Evolutionary conservation across 208 protist genomes (phyloP), one percentile per base, ranked within the genome.

Genomic region (Borovskyia barvae): DNA sequence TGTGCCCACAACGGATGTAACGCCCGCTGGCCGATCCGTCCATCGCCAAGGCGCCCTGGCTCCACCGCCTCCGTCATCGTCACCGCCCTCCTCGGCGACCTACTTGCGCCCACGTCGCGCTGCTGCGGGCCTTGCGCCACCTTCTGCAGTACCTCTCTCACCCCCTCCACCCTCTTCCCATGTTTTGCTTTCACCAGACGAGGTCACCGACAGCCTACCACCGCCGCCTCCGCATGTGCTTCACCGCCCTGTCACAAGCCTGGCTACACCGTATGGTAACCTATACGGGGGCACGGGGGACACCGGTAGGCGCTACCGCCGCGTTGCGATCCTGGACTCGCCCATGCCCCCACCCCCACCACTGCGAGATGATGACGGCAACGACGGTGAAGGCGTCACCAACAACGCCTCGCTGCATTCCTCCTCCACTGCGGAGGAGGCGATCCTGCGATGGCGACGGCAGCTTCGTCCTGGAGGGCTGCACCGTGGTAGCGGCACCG

Each of bases 121-220:
- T 19, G 4, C 47, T 14, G 30, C 39, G 2, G 54, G 54, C 2
- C 42, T 60, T 9, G 39, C 39, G 0, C 50, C 54, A 2, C 54
- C 54, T 2, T 29, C 54, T 0, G 39, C 42, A 6, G 15, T 32
- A 4, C 36, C 8, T 2, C 20, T n/a, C 0, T n/a, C 54, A 30
- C 54, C 39, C 3, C 54, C 30, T 8, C 54, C 54, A 19, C 54
- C 33, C 11, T 3, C 33, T 5, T 7, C 39, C 4, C 25, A 28
- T 8, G 20, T 2, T 8, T 26, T 70, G 19, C 2, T 70, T 19
- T 63, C 63, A 14, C 63, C 63, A 8, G 63, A 62, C 22, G 63
- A 62, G 19, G 39, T 57, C 20, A 52, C 54, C 7, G 63, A 70
- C 37, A 42, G 61, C 15, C 20, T 62, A 9, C 61, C 41, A n/a